phyloP scores from a whole-genome alignment of 176 grass and related monocot genomes.

The Triticum aestivum region DNA sequence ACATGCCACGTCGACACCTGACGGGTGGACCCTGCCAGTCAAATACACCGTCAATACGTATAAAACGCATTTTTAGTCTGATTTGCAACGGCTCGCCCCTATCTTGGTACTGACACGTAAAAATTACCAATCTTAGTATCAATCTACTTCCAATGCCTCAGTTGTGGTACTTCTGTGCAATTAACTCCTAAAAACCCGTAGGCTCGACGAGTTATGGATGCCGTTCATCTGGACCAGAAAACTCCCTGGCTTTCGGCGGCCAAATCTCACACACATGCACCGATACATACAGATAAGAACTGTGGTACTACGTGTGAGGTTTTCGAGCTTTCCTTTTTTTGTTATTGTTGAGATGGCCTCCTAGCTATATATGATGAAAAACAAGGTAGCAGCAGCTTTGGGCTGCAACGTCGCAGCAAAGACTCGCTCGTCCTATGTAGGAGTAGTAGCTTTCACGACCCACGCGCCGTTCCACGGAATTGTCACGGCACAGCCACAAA shows the following conservation, averaged over 20 bases:
- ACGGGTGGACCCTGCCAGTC: no score
- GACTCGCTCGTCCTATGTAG: not conserved
- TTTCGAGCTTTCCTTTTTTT: not conserved
- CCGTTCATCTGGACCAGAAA: not conserved
- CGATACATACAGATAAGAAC: not conserved
- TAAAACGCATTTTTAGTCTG: no score
- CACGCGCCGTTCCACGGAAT: not conserved
- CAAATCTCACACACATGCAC: not conserved
- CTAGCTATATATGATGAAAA: not conserved
- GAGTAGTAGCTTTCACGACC: conserved; percentile 9
- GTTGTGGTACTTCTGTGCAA: no score
- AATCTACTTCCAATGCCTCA: no score
- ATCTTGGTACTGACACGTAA: no score
- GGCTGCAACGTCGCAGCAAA: not conserved
- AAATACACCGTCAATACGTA: no score
- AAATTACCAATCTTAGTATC: no score
- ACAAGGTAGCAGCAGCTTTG: not conserved
- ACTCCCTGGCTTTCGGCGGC: not conserved
- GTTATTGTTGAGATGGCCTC: not conserved
- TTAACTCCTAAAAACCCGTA: not conserved
- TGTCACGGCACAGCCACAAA: not conserved
- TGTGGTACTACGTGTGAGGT: no score
- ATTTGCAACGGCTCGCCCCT: no score
- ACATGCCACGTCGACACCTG: no score
- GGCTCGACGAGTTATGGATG: not conserved